Base-by-base conservation (phyloP, 2,329 filamentous ascomycete species). In the Diaporthe velutina region DNA sequence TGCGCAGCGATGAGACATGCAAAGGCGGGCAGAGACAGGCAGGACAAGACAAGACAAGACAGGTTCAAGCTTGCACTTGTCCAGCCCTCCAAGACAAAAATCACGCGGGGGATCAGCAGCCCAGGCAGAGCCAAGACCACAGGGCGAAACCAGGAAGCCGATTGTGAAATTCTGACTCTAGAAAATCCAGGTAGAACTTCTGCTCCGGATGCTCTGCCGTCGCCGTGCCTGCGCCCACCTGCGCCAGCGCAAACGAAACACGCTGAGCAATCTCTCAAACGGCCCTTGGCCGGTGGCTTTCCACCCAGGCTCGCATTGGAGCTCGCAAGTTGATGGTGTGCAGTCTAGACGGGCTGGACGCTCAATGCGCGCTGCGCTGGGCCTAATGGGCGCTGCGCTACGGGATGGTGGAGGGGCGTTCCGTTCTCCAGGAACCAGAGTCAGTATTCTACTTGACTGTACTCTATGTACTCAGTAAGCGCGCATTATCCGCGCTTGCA, bases 61-160 rank as follows among this genome's bases (percentile, higher is more conserved):
- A 66, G 64, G 48, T 54, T 68, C 22, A 54, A 54, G 64, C 45
- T 2, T 67, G 64, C 64, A 68, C 48, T 22, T n/a, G 30, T 40
- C 45, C 64, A 68, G 45, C 64, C 45, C 64, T 50, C 48, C 64
- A 68, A 68, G 64, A 54, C 64, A 68, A 35, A 54, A 48, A 28
- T 50, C 45, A 40, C 64, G 64, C 45, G 64, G 64, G 64, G 64
- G 64, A 68, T 68, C 64, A 40, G 48, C 64, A 35, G 48, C 45
- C 45, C 45, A 67, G 64, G n/a, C 64, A 40, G 48, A 40, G 61
- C 61, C 64, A 68, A 54, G 64, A 38, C 22, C 30, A 25, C 64
- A 67, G 45, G 61, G 64, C 64, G 30, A 54, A 54, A 38, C 61
- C 61, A 28, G n/a, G 30, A 19, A 35, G 12, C 42, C 60, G 60